Base-by-base conservation (phyloP, 2,329 filamentous ascomycete genomes). In the Phyllosticta citribraziliensis region DNA sequence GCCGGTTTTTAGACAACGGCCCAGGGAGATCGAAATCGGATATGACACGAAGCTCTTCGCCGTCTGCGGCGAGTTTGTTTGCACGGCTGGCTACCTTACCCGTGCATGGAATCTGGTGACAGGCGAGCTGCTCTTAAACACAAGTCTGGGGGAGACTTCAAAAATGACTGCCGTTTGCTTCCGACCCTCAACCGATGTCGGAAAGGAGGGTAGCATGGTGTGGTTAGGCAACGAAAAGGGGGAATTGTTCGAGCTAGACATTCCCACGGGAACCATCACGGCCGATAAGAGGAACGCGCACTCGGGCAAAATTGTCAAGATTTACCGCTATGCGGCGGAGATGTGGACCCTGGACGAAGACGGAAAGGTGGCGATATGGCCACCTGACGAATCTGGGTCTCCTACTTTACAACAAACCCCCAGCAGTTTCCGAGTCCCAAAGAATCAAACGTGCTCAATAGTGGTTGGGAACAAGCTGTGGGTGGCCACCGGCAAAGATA, bases 261-360 rank as follows among this genome's bases (percentile, higher is more conserved):
- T 97, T 60, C 77, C 80, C 2, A 86, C 85, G 0, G 87, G 92
- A 69, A 84, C 82, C 40, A 80, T 96, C 54, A 79, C 89, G 14
- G 79, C 82, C 27, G 88, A 82, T 19, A 89, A 88, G 67, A 76
- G 82, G 2, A 85, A 80, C 57, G 88, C 89, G 2, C 94, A 97
- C 68, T 84, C 86, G 8, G 85, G 89, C 52, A 82, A 85, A 64
- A 83, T 99, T 57, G 83, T 89, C 65, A 90, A 86, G 67, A 96
- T 99, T 52, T 88, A 90, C 70, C 85, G 94, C 50, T 88, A 95
- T 72, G 87, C 85, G 64, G 90, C 91, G 66, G 89, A 97, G 69
- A 84, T 99, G 72, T 99, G 94, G 94, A 92, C 92, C 0, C 74
- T 99, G 55, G 94, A 97, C 70, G 92, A 97, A 65, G 85, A 88